Conservation (phyloP, 805 yeast species). For the Pichia rugopelliculosa region DNA sequence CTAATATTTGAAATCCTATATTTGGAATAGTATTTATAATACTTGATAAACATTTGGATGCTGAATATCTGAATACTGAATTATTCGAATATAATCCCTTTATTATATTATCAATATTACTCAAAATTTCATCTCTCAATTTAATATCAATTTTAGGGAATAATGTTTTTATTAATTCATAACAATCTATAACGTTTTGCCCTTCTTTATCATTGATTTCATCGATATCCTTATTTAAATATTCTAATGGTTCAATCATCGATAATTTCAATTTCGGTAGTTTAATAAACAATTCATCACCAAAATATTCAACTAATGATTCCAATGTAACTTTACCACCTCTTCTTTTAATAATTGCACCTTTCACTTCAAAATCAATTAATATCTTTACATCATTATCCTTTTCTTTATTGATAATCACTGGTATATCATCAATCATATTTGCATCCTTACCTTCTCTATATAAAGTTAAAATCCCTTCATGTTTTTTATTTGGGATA, state of each 20-base stretch:
- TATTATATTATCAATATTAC: conserved; percentile 44
- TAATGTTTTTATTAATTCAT: conserved; percentile 74
- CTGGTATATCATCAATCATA: conserved; percentile 1
- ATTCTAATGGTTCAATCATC: conserved; percentile 57
- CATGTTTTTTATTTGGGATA: conserved; percentile 49
- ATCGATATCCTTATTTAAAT: conserved; percentile 24
- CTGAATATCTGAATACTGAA: conserved; percentile 81
- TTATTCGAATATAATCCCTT: conserved; percentile 55
- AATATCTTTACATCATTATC: background rate
- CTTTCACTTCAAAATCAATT: conserved; percentile 51
- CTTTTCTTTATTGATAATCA: background rate
- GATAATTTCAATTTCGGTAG: conserved; percentile 61
- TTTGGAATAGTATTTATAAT: conserved; percentile 65
- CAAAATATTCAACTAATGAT: conserved; percentile 45
- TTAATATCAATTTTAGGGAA: conserved; percentile 49
- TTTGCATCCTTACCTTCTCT: conserved; percentile 66
- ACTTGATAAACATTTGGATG: conserved; percentile 83
- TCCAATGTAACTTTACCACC: conserved; percentile 77
- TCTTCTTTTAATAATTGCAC: conserved; percentile 72
- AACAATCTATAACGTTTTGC: conserved; percentile 75
- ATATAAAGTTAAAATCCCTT: conserved; percentile 60
- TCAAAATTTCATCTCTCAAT: conserved; percentile 44
- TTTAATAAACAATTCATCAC: conserved; percentile 44
- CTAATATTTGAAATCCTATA: conserved; percentile 67
- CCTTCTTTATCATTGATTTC: conserved; percentile 44